Conservation (phyloP, 768 basidiomycete genomes). For the Chiua virens region DNA sequence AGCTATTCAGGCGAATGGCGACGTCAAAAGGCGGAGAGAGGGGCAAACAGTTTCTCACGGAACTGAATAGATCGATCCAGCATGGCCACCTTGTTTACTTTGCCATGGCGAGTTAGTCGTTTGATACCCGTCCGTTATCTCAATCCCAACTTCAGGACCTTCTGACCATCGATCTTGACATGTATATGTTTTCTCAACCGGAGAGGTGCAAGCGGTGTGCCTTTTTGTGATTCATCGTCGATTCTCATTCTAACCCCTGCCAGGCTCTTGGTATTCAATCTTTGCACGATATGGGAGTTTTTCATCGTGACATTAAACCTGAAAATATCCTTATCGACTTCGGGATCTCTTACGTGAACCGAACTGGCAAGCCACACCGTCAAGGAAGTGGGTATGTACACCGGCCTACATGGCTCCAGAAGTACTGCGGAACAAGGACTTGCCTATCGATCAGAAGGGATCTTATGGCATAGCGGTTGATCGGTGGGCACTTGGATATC, state of each 20-base stretch:
- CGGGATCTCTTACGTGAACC: constrained; percentile 33
- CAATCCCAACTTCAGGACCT: constrained; percentile 32
- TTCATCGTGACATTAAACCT: constrained; percentile 70
- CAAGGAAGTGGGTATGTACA: constrained; percentile 28
- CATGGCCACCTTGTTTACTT: constrained; percentile 32
- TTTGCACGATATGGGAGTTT: constrained; percentile 59
- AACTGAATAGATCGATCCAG: constrained; percentile 37
- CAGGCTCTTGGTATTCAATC: constrained; percentile 42
- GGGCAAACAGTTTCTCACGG: constrained; percentile 39
- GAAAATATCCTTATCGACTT: constrained; percentile 64
- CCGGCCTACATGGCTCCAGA: constrained; percentile 43
- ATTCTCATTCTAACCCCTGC: neutral
- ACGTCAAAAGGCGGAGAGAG: constrained; percentile 13
- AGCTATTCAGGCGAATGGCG: constrained; percentile 36
- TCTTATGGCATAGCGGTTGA: constrained; percentile 37
- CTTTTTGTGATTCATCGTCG: neutral
- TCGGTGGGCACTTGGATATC: constrained; percentile 45
- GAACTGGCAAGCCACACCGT: constrained; percentile 9
- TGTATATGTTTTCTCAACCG: constrained; percentile 27
- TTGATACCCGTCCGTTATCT: neutral
- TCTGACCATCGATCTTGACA: constrained; percentile 38
- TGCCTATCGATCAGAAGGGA: constrained; percentile 1
- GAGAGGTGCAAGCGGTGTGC: constrained; percentile 32
- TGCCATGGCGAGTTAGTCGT: constrained; percentile 35
- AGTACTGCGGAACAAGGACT: constrained; percentile 29